Base-by-base conservation (phyloP, 371 early-diverging fungal genomes). In the Lichtheimia hyalospora region DNA sequence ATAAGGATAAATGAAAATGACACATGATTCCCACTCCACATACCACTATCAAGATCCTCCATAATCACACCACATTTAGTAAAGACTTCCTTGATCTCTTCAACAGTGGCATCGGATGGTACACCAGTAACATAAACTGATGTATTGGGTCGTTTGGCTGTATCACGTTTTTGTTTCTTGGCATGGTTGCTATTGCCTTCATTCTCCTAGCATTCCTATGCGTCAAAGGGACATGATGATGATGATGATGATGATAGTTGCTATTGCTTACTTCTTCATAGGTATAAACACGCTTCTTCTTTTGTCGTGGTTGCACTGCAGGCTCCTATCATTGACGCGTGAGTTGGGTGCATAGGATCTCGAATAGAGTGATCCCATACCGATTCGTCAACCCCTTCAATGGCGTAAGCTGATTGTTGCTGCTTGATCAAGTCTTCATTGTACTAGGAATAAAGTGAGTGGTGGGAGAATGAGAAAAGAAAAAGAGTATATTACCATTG, bases 11-110 rank as follows among this genome's bases (percentile, higher is more conserved):
- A 46, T 46, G 20, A n/a, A 3, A 2, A 43, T 16, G 41, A 42
- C 10, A n/a, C 13, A 25, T 21, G 21, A 54, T 39, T 14, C 8
- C n/a, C 25, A n/a, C 13, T 46, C 14, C 16, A 34, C 41, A 16
- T 70, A 84, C 87, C 87, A 20, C 89, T 84, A 5, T 73, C 64
- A 3, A 89, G 57, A 66, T 93, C 96, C 52, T 93, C 92, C 90
- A 94, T 88, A 34, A 97, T 87, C 3, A 96, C 83, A 24, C 97
- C 98, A 60, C 87, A 96, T 66, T 94, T 95, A 40, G 82, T 80
- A 71, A 96, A 97, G 4, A 79, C 77, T 12, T 84, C 82, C 46
- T 81, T 75, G 34, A 97, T 67, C 62, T 97, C 97, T 0, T 90
- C 89, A 10, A 86, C 64, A 0, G 92, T 90, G 3, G 84, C 79